Evolutionary conservation across 2,329 filamentous ascomycete species (phyloP), one percentile per base, ranked within the genome.

Genomic region (Penicillium sp.): DNA sequence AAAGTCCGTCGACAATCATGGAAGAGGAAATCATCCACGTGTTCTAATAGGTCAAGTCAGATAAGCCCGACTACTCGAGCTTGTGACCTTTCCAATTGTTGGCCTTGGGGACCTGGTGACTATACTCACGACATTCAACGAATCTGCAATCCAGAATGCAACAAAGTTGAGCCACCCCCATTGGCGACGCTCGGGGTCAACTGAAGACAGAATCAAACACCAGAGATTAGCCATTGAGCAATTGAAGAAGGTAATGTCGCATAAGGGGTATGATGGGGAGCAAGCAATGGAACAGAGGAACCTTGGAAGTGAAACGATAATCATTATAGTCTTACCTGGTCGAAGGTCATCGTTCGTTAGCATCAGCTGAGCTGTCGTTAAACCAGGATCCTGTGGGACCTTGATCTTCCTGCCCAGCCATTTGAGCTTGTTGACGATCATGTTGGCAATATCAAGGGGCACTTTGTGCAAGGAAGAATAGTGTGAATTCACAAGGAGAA

Each of bases 1-100:
- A 55, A 4, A 58, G 43, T 5, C 56, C 53, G 31, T 58, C 53
- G 9, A 55, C 56, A 11, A 58, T 55, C 56, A 58, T 58, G 10
- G 56, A 58, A 5, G 53, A 58, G 24, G 53, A 58, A 31, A 50
- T 58, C 53, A 55, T 58, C 53, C 53, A 55, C 7, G 56, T 58
- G 16, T 58, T 58, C 49, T 58, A 8, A 18, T 10, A 38, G 16
- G 9, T 6, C 29, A 38, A 10, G 22, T 38, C 9, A 43, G 27
- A 24, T 10, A 38, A 24, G 24, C 24, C 24, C 24, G 1, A 27
- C 24, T 27, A 6, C 24, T 27, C 5, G 8, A 27, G 8, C 5
- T 27, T 27, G 24, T 6, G 24, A 8, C 5, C 24, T 6, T 27
- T 27, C 8, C 24, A 27, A 27, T 27, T 2, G 24, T 27, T 6